These are phyloP conservation scores for Boletus semigastroideus DNA, from an alignment of 1,284 basidiomycete species.

Conservation along the genomic window DNA sequence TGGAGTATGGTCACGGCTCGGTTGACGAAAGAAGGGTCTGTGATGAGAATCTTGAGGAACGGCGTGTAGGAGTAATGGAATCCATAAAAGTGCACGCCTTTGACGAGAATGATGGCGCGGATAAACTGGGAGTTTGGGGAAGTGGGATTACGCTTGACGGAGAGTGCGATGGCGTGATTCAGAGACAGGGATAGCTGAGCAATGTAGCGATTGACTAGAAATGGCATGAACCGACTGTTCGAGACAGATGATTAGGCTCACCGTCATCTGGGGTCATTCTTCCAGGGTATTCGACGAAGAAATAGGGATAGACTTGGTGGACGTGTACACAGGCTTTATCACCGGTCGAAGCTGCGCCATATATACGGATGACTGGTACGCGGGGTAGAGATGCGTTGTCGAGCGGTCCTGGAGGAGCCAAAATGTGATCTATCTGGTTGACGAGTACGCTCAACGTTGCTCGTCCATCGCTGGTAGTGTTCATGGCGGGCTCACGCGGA, in stretches of 20 bases:
- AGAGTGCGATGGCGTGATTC: slow-evolving; percentile 76
- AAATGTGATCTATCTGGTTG: slow-evolving; percentile 66
- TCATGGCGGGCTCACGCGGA: no score
- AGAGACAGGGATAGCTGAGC: slow-evolving; percentile 65
- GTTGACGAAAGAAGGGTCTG: slow-evolving; percentile 68
- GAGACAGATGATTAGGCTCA: slow-evolving; percentile 23
- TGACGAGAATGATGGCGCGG: slow-evolving; percentile 80
- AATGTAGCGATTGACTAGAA: slow-evolving; percentile 68
- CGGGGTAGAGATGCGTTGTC: slow-evolving; percentile 62
- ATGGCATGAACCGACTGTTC: slow-evolving; percentile 6
- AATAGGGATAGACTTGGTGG: slow-evolving; percentile 86
- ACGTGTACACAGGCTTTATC: slow-evolving; percentile 86
- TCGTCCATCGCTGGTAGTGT: no score
- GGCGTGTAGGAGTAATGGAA: slow-evolving; percentile 86
- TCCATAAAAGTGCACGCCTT: slow-evolving; percentile 96
- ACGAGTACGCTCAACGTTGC: slow-evolving; percentile 51
- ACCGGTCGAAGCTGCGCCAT: slow-evolving; percentile 79
- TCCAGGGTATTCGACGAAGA: slow-evolving; percentile 70
- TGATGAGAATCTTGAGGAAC: slow-evolving; percentile 86
- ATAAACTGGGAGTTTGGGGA: slow-evolving; percentile 59
- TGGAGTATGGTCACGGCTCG: slow-evolving; percentile 76
- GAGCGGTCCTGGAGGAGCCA: slow-evolving; percentile 55
- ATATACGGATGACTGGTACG: slow-evolving; percentile 85
- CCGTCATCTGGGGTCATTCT: slow-evolving; percentile 52
- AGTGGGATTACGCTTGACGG: slow-evolving; percentile 62